Evolutionary conservation across 2,329 filamentous ascomycete species (phyloP).

Genomic region (Ascochyta koolunga): DNA sequence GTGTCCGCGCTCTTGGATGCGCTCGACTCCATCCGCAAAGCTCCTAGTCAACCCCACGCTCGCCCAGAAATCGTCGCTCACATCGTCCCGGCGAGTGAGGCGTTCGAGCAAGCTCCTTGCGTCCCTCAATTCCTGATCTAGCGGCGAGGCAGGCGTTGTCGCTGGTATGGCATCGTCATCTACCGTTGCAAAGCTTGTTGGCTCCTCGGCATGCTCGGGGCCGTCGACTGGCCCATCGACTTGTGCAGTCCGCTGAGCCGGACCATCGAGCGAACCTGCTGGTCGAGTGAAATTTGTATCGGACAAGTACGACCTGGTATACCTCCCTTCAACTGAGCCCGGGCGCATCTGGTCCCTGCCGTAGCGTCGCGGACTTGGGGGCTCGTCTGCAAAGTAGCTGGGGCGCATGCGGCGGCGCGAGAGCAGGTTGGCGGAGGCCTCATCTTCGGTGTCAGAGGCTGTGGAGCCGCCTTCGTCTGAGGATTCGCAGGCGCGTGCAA

Average conservation of each 20-base stretch:
- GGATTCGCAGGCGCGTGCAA: conserved; percentile 61
- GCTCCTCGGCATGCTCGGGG: conserved; percentile 1
- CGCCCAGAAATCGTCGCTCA: conserved; percentile 82
- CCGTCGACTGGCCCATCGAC: conserved; percentile 29
- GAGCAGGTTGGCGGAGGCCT: conserved; percentile 46
- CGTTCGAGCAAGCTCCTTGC: conserved; percentile 76
- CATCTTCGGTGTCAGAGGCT: conserved; percentile 60
- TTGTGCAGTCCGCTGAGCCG: conserved; percentile 13
- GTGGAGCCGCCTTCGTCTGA: conserved; percentile 46
- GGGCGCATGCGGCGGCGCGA: conserved; percentile 25
- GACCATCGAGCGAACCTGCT: conserved; percentile 15
- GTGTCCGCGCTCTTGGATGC: conserved; percentile 41
- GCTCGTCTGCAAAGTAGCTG: conserved; percentile 31
- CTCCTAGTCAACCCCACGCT: conserved; percentile 50
- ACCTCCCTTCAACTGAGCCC: conserved; percentile 34
- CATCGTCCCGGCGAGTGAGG: conserved; percentile 72
- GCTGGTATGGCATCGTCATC: conserved; percentile 28
- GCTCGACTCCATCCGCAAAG: conserved; percentile 43
- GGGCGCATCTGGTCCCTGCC: conserved; percentile 36
- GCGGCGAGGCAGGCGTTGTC: conserved; percentile 14
- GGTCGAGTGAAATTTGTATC: conserved; percentile 4
- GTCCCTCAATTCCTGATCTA: conserved; percentile 59
- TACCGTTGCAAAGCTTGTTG: conserved; percentile 13
- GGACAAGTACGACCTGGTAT: conserved; percentile 38
- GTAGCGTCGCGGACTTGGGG: conserved; percentile 38